These are phyloP conservation scores for Cercophora newfieldiana DNA, from an alignment of 495 filamentous ascomycete species.

Conservation along the genomic window DNA sequence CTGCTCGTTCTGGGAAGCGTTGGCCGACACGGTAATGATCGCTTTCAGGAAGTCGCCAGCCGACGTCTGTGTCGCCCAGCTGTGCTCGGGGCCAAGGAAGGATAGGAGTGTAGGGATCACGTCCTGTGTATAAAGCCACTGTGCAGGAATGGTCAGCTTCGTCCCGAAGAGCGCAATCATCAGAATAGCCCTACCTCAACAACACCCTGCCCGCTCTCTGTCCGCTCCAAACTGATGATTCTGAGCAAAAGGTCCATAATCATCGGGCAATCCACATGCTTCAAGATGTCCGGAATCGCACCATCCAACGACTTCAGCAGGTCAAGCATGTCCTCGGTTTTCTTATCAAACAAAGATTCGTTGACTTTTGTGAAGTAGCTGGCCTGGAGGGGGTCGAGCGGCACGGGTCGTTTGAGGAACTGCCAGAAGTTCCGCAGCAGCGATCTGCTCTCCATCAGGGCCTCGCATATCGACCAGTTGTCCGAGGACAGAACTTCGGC, in stretches of 20 bases:
- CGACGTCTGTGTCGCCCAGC: slow-evolving; percentile 87
- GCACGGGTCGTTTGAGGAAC: slow-evolving; percentile 75
- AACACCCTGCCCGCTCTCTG: slow-evolving; percentile 85
- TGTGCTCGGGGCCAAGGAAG: slow-evolving; percentile 79
- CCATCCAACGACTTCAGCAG: slow-evolving; percentile 80
- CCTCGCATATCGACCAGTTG: slow-evolving; percentile 92
- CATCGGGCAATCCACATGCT: slow-evolving; percentile 96
- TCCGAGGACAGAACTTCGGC: slow-evolving; percentile 94
- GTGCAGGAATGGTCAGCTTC: slow-evolving; percentile 5
- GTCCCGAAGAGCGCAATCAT: background rate
- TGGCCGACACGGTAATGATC: slow-evolving; percentile 98
- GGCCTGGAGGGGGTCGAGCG: slow-evolving; percentile 88
- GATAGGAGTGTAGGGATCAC: slow-evolving; percentile 87
- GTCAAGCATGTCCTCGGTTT: slow-evolving; percentile 93
- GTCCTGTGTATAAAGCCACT: slow-evolving; percentile 93
- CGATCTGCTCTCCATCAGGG: slow-evolving; percentile 79
- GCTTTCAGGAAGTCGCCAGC: slow-evolving; percentile 98
- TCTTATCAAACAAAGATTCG: slow-evolving; percentile 92
- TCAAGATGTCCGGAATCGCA: slow-evolving; percentile 79
- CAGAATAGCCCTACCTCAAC: slow-evolving; percentile 72
- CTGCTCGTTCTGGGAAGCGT: slow-evolving; percentile 95
- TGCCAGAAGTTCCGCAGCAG: slow-evolving; percentile 85
- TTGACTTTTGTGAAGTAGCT: slow-evolving; percentile 99
- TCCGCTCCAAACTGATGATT: slow-evolving; percentile 95
- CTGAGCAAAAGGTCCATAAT: slow-evolving; percentile 98